A percentile compares a stretch with the other conserved stretches of the same genome.
Conservation (phyloP, 2,329 filamentous ascomycete genomes). For the Penicillium expansum region DNA sequence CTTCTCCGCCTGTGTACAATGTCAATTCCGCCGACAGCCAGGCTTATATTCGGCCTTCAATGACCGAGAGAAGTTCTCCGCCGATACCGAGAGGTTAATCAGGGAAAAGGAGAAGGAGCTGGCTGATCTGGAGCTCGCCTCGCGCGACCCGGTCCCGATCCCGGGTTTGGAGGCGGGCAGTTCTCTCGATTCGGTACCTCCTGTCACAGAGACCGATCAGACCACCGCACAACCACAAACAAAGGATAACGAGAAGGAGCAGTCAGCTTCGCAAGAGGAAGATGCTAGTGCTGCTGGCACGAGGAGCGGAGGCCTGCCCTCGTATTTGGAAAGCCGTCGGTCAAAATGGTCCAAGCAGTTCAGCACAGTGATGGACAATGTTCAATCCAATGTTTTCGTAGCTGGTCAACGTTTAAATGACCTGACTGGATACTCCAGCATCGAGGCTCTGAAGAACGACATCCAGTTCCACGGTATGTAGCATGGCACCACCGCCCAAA, state of each 20-base stretch:
- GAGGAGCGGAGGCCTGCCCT: conserved; percentile 31
- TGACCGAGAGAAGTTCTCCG: conserved; percentile 24
- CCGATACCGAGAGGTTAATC: conserved; percentile 19
- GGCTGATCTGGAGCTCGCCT: conserved; percentile 18
- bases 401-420: conserved; percentile 89
- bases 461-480: conserved; percentile 65
- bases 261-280: conserved; percentile 9
- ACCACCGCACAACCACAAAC: conserved; percentile 2
- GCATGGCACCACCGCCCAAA: not conserved
- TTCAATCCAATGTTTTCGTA: conserved; percentile 79
- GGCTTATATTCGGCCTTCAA: conserved; percentile 24
- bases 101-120: conserved; percentile 11
- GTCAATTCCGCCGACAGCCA: conserved; percentile 39
- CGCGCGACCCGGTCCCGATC: conserved; percentile 18
- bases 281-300: not conserved
- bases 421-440: conserved; percentile 88
- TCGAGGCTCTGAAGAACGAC: conserved; percentile 77
- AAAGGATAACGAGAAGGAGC: conserved; percentile 16
- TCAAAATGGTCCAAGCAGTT: conserved; percentile 61
- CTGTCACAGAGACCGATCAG: conserved; percentile 12
- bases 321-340: conserved; percentile 46
- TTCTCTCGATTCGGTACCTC: conserved; percentile 11
- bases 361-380: conserved; percentile 76
- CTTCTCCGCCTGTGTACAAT: conserved; percentile 45
- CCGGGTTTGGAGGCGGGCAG: conserved; percentile 23